Conservation (phyloP, 345 rosid species). For the Acer saccharum region DNA sequence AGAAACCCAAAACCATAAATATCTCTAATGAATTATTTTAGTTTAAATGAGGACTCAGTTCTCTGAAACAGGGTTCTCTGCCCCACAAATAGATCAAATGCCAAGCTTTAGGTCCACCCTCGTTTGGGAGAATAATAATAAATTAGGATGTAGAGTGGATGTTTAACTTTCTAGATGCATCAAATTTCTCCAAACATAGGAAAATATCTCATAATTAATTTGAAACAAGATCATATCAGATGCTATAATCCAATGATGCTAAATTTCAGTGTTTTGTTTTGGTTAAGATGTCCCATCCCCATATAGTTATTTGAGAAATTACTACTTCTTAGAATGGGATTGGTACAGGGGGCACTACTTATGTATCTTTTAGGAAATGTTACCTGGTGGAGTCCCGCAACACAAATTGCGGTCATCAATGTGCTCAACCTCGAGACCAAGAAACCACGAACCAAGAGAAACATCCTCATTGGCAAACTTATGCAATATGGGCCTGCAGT, state of each 20-base stretch:
- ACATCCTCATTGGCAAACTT: slow-evolving; percentile 97
- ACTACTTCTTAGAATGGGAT: background rate
- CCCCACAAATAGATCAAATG: slow-evolving; percentile 15
- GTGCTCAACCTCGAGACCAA: slow-evolving; percentile 97
- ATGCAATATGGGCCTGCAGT: slow-evolving; percentile 82
- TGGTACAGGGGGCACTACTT: background rate
- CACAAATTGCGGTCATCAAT: slow-evolving; percentile 86
- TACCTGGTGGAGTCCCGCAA: slow-evolving; percentile 99
- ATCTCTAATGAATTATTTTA: background rate
- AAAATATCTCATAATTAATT: background rate
- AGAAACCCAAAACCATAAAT: background rate
- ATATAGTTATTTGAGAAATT: background rate
- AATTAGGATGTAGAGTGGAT: background rate
- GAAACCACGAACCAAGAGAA: slow-evolving; percentile 94
- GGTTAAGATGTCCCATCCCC: background rate
- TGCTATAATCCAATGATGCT: background rate
- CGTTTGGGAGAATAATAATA: background rate
- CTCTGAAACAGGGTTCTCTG: background rate
- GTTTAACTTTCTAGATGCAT: background rate
- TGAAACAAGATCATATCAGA: background rate
- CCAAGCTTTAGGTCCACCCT: background rate
- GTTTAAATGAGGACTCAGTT: background rate
- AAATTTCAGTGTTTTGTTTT: background rate
- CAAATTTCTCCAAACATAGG: background rate
- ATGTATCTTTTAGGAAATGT: slow-evolving; percentile 10